Base-by-base conservation (phyloP, 805 yeast genomes). In the Metschnikowia peoriensis region DNA sequence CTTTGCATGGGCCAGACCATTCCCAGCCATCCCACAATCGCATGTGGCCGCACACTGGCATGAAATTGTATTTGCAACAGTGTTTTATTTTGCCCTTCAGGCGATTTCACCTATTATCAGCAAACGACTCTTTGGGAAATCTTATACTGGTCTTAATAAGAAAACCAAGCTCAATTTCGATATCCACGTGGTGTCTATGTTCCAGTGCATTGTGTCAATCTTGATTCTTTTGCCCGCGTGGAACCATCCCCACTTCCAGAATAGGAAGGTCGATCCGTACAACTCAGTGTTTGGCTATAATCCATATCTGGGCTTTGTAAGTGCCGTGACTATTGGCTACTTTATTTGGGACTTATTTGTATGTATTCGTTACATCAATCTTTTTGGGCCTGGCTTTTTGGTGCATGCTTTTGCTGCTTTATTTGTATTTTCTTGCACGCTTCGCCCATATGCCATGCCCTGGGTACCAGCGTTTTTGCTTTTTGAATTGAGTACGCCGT, bases 401-500 rank as follows among this genome's bases (percentile, higher is more conserved):
- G 71, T 89, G 53, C 99, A 94, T 66, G 98, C 96, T 0, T 60
- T 82, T 40, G 91, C 92, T 0, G 90, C 98, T 0, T 68, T 90
- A 50, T 80, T 80, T 61, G 96, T 89, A 39, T 89, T 92, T 65
- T 62, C 71, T 1, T 69, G 81, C 48, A 77, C 89, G 1, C 75
- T 88, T 54, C 66, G 75, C 34, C 97, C 97, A 3, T 88, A 84
- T 68, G 82, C 89, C 65, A 83, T 86, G 68, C 86, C 91, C 47
- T 86, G 88, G 83, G 80, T 88, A 28, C 93, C 96, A 1, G 83
- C 85, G 17, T 94, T 92, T 66, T 76, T 94, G 61, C 66, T 88
- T 46, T 94, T 88, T 69, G 99, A 94, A 71, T 78, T 88, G 40
- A 86, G 96, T 44, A 89, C 97, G 1, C 98, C 98, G 8, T 94